Evolutionary conservation across 352 stramenopile genomes (phyloP), one percentile per base, ranked within the genome.

Genomic region (Phytophthora pluvialis): DNA sequence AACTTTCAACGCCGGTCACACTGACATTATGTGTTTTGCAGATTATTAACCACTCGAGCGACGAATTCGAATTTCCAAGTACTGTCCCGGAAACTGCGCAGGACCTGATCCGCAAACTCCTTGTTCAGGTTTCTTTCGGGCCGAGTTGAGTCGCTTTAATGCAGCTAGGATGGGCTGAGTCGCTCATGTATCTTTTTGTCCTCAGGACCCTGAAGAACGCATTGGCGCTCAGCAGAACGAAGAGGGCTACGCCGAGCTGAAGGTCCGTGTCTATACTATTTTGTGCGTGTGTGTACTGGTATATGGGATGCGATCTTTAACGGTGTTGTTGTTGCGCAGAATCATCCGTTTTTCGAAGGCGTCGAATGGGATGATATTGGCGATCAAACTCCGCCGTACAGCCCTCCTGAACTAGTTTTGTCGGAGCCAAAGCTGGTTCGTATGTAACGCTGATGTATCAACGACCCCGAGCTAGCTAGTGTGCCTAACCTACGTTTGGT

Each of bases 31-130:
- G 7, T 12, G 4, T 35, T 45, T 33, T 60, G 18, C 43, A 93
- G 85, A 94, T 94, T 64, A 87, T 94, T 49, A 90, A 89, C 47
- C 84, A 94, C 70, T 81, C 78, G 40, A 90, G 63, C 50, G 86
- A 91, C n/a, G 71, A 78, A 21, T 84, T 96, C n/a, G 72, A 89
- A 16, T 89, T 95, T 42, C 88, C 88, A 13, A 74, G 63, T 10
- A 85, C 72, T 18, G 73, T 96, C 5, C 88, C 88, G 5, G 80
- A 89, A 51, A 59, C 64, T 5, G 86, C 88, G 4, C 78, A 82
- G 50, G 78, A 95, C 58, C 71, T 96, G 26, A 93, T 93, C 59
- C 67, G 69, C 4, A 89, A 78, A 63, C 75, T 96, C n/a, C 75
- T 96, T 33, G 62, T 94, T 6, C 84, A 90, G 73, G 80, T 85